Evolutionary conservation across 345 rosid species (phyloP).

Genomic region (Adansonia digitata): DNA sequence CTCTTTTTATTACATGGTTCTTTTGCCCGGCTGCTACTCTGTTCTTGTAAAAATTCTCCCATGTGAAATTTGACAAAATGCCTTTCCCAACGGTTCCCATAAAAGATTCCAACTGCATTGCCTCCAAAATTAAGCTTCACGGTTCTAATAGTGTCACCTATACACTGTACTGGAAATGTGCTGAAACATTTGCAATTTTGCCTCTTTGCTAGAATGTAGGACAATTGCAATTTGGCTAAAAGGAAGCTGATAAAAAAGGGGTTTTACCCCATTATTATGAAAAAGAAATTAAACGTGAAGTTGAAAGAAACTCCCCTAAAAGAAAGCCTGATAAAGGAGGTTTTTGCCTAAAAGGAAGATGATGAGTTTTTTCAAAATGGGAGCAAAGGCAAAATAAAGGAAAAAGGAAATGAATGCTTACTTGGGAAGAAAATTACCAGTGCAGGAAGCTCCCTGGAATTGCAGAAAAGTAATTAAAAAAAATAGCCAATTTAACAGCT

Average conservation of each 20-base stretch:
- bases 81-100: not conserved
- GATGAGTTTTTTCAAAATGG: not conserved
- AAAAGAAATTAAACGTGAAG: too few species aligned
- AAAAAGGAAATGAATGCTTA: not conserved
- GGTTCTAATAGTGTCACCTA: too few species aligned
- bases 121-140: not conserved
- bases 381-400: not conserved
- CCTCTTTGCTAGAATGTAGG: too few species aligned
- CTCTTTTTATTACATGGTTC: not conserved
- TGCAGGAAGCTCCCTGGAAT: not conserved
- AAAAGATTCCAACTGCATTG: not conserved
- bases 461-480: not conserved
- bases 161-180: not conserved
- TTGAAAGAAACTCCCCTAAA: too few species aligned
- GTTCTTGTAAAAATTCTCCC: not conserved
- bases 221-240: not conserved
- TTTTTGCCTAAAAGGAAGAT: not conserved
- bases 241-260: not conserved
- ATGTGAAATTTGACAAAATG: not conserved
- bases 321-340: too few species aligned
- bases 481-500: too few species aligned
- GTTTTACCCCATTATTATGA: not conserved
- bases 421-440: not conserved
- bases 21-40: not conserved
- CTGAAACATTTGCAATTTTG: too few species aligned